Base-by-base conservation (phyloP, 768 basidiomycete genomes). In the Pseudohyphozyma bogoriensis region DNA sequence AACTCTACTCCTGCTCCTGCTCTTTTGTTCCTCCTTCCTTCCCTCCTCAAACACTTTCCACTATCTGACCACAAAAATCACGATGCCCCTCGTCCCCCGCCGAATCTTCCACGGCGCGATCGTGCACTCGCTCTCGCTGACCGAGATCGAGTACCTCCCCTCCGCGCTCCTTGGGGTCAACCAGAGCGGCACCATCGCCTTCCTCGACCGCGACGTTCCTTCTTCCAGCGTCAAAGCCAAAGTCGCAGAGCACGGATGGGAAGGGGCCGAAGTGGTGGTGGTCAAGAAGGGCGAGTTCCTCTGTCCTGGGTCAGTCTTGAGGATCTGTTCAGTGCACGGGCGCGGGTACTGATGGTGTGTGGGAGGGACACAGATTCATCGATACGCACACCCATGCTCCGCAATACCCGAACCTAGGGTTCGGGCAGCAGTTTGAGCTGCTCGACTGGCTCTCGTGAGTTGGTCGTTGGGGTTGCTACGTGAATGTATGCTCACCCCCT, bases 371-470 rank as follows among this genome's bases (percentile, higher is more conserved):
- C 33, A 66, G 66, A 8, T 47, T 68, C 11, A 64, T 68, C 53
- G 70, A 71, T 35, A 69, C 68, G 0, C 70, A 69, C 47, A 69
- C 66, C 8, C 68, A 70, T 40, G 69, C 57, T 0, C 57, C 55
- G 22, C 55, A 58, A 70, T 80, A 84, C 59, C 85, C 69, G 35
- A 75, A 74, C 58, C 67, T 72, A 29, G 68, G 67, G 2, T 66
- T 65, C 15, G 92, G 91, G 11, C 84, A 86, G 61, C 81, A 91
- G 66, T 83, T 85, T 68, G 82, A 93, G 70, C 83, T 97, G 6
- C 78, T 96, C 16, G 86, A 89, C 62, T 97, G 93, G 93, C 80
- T 93, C 29, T 71, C 80, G 28, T 76, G 85, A 28, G 78, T 63
- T 20, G 18, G 42, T 4, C 11, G 28, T 16, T 5, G 5, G 40